Base-by-base conservation (phyloP, 2,329 filamentous ascomycete species). In the Endoconidiophora polonica region DNA sequence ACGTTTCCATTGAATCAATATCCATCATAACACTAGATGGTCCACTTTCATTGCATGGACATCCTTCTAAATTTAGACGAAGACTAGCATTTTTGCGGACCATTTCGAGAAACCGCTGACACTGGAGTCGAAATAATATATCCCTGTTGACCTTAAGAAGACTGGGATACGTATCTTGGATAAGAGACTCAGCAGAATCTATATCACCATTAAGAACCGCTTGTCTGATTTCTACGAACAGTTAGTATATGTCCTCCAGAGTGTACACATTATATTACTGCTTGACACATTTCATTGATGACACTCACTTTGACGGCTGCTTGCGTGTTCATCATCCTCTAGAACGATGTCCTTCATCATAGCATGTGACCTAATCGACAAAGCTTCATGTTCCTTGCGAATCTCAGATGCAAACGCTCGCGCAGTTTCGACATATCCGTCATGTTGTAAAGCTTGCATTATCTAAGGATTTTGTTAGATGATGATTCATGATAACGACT, bases 81-180 rank as follows among this genome's bases (percentile, higher is more conserved):
- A 36, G 20, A 6, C 3, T 33, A 7, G 81, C 79, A 36, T 79
- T 80, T 52, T 74, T 76, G 39, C 83, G 76, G 58, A 94, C 86
- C 81, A 98, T 90, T 63, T 98, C 91, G 54, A 96, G 81, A 62
- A 96, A 95, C 61, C 91, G 93, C 54, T 87, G 79, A 61, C 88
- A 95, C 56, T 82, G 78, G 45, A 98, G 69, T 52, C 81, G 83
- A 65, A 98, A 96, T 61, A 88, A 80, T 14, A 95, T 86, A 49
- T 86, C 78, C 49, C 85, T 78, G 59, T 94, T 86, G 20, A 85
- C 76, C 44, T 77, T 72, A 16, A 98, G 72, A 1, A 96, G 86
- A 22, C 74, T 72, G 4, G 86, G 83, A 58, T 95, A 98, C 59
- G 80, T 85, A 10, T 72, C 70, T 46, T 80, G 77, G 2, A 85